Conservation (phyloP, 2,329 filamentous ascomycete species). For the Pseudonectria foliicola region DNA sequence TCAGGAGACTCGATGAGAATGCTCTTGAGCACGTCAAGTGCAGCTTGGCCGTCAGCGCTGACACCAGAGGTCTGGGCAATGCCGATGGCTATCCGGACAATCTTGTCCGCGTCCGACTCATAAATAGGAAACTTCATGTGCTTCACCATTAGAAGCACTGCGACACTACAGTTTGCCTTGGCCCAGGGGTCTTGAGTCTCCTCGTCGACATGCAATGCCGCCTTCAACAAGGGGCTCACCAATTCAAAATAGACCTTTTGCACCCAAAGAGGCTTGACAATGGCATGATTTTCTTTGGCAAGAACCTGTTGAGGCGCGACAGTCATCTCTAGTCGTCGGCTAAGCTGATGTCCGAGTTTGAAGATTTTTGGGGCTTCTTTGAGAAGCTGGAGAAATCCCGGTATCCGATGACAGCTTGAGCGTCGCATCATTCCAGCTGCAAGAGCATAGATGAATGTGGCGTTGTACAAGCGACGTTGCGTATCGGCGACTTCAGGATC, state of each 20-base stretch:
- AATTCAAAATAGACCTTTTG: conserved; percentile 44
- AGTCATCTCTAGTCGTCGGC: conserved; percentile 35
- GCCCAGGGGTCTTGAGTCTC: conserved; percentile 20
- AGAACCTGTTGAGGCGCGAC: conserved; percentile 34
- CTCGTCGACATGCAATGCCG: conserved; percentile 29
- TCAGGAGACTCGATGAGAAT: conserved; percentile 40
- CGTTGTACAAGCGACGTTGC: conserved; percentile 16
- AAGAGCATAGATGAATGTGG: conserved; percentile 29
- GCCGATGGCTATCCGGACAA: conserved; percentile 44
- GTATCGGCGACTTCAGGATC: conserved; percentile 4
- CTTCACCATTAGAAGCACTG: conserved; percentile 41
- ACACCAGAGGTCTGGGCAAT: conserved; percentile 35
- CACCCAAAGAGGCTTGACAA: conserved; percentile 38
- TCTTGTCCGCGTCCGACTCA: conserved; percentile 39
- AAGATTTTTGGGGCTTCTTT: conserved; percentile 27
- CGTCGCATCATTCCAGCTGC: conserved; percentile 32
- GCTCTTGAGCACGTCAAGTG: conserved; percentile 41
- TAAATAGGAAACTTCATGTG: conserved; percentile 45
- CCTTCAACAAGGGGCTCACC: conserved; percentile 36
- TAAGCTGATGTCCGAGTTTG: conserved; percentile 32
- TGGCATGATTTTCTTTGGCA: conserved; percentile 34
- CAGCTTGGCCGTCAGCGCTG: conserved; percentile 38
- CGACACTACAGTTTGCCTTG: conserved; percentile 38
- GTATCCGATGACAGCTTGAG: conserved; percentile 29
- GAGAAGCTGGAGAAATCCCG: conserved; percentile 28